Conservation (phyloP, 2,329 filamentous ascomycete genomes). For the Chrysosphaeria jannelii region DNA sequence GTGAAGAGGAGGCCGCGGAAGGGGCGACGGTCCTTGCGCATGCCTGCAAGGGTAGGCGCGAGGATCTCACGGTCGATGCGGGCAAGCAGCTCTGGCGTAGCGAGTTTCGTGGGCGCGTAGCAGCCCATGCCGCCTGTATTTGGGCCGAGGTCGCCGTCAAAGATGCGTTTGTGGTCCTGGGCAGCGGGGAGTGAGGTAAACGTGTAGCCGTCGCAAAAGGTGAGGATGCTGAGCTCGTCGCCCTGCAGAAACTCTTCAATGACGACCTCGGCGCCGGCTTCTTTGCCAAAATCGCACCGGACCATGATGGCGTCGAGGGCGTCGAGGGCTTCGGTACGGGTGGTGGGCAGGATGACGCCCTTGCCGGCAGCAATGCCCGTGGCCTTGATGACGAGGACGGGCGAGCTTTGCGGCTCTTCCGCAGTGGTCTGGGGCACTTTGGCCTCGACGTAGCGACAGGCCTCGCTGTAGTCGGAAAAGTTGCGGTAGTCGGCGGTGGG, state of each 20-base stretch:
- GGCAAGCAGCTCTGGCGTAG: constrained; percentile 43
- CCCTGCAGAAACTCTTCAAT: constrained; percentile 84
- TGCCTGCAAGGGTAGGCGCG: constrained; percentile 68
- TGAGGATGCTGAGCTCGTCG: constrained; percentile 74
- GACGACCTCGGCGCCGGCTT: constrained; percentile 65
- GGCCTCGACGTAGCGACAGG: constrained; percentile 34
- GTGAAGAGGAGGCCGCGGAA: constrained; percentile 58
- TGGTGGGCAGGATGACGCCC: constrained; percentile 67
- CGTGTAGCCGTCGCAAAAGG: constrained; percentile 69
- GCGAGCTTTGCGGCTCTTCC: constrained; percentile 19
- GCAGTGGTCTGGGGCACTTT: constrained; percentile 3
- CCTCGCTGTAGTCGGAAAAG: constrained; percentile 48
- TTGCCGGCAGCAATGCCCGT: constrained; percentile 80
- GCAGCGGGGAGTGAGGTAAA: constrained; percentile 65
- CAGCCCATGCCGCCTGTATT: constrained; percentile 98
- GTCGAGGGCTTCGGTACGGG: constrained; percentile 52
- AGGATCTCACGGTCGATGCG: constrained; percentile 55
- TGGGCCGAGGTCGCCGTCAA: constrained; percentile 65
- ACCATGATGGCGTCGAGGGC: constrained; percentile 80
- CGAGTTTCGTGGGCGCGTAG: constrained; percentile 69
- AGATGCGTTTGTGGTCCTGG: constrained; percentile 89
- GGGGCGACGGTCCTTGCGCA: constrained; percentile 49
- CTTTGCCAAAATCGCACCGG: constrained; percentile 48
- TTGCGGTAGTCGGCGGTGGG: constrained; percentile 79
- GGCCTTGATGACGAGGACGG: constrained; percentile 71